phyloP scores from a whole-genome alignment of 345 rosid genomes.

The Eucalyptus tenuipes region DNA sequence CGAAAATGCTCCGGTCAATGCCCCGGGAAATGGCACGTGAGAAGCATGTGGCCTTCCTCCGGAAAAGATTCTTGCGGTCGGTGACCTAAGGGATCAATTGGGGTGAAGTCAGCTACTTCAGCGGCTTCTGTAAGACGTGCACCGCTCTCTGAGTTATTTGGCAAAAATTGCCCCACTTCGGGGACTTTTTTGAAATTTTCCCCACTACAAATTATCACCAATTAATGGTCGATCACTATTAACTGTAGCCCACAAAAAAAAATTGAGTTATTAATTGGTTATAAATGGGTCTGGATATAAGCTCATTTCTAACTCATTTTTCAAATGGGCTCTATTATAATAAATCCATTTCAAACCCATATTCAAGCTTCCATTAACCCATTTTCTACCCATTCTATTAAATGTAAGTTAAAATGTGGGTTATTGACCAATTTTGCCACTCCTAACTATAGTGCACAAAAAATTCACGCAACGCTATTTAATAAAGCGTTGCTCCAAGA shows the following conservation, averaged over 20 bases:
- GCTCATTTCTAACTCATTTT: background rate
- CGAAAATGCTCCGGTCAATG: background rate
- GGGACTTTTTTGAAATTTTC: background rate
- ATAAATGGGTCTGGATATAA: background rate
- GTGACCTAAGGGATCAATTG: background rate
- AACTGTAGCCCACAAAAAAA: background rate
- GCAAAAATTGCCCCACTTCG: background rate
- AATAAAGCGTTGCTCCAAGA: background rate
- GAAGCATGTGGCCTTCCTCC: background rate
- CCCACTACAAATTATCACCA: background rate
- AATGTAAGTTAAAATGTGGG: no score
- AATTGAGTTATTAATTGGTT: background rate
- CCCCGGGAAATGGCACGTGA: background rate
- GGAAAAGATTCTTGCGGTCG: background rate
- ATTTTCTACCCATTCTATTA: background rate
- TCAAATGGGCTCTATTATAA: background rate
- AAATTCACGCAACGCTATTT: background rate
- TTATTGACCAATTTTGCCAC: background rate
- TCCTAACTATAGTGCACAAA: background rate
- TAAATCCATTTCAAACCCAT: background rate
- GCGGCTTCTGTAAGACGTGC: background rate
- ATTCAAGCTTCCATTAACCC: background rate
- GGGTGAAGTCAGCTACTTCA: background rate
- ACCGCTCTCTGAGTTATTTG: background rate
- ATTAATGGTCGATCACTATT: background rate